Evolutionary conservation across 345 rosid genomes (phyloP).

Genomic region (Dipteronia sinensis): DNA sequence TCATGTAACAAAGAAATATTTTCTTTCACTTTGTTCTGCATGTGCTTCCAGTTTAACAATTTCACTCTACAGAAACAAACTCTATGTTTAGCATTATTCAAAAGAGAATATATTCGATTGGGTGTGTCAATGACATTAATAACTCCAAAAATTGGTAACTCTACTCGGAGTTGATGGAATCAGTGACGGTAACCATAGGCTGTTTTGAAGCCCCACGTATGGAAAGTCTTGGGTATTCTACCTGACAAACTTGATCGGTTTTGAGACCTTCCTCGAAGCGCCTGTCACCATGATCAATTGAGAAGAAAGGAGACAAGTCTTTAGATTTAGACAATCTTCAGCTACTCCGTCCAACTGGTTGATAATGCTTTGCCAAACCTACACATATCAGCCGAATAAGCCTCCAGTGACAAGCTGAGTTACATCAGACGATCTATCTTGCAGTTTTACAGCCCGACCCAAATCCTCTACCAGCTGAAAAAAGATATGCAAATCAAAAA

Average conservation of each 20-base stretch:
- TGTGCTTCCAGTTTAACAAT: neutral
- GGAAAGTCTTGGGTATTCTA: too few species aligned
- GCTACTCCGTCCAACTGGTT: neutral
- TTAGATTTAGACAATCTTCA: too few species aligned
- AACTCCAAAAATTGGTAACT: neutral
- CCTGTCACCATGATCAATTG: neutral
- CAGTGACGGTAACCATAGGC: too few species aligned
- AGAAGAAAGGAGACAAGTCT: neutral
- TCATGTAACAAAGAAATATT: neutral
- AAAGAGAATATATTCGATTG: neutral
- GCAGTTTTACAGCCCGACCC: too few species aligned
- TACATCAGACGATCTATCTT: too few species aligned
- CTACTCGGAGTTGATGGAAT: too few species aligned
- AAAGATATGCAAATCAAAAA: too few species aligned
- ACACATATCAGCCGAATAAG: neutral
- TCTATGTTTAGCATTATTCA: too few species aligned
- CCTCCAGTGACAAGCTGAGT: neutral
- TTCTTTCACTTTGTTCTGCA: neutral
- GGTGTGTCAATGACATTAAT: neutral
- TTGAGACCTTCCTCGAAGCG: too few species aligned
- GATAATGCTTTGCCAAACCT: neutral
- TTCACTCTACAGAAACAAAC: too few species aligned
- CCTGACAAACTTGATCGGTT: too few species aligned
- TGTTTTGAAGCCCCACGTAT: neutral
- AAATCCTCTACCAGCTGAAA: too few species aligned